Base-by-base conservation (phyloP, 352 stramenopile species). In the Phytopythium litorale region DNA sequence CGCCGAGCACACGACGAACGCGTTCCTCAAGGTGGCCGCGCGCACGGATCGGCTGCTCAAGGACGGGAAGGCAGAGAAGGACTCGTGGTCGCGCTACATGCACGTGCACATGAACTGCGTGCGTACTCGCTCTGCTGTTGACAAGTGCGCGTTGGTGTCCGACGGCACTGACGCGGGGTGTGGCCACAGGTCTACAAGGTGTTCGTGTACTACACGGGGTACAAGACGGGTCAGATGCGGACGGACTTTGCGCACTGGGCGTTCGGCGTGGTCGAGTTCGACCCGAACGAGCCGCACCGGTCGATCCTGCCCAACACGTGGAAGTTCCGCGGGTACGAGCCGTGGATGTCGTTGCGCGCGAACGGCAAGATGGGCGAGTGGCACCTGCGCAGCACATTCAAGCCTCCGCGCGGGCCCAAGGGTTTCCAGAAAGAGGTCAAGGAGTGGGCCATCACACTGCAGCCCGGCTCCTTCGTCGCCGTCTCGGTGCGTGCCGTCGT, bases 301-400 rank as follows among this genome's bases (percentile, higher is more conserved):
- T 67, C 63, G 49, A 82, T 94, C 38, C 43, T 94, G 42, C 85
- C 85, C 45, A 92, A 94, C 64, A 74, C 81, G 49, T 94, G 85
- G 85, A 78, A 76, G 21, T 92, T 94, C 62, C 70, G 81, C 48
- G 76, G 73, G 15, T 75, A 91, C 58, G 73, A 78, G 35, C 85
- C 85, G 12, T 94, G 85, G 85, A 5, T 82, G 37, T 63, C 63
- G 35, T 64, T 66, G 40, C 74, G 73, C 32, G 66, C 53, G n/a
- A 94, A 94, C 45, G 85, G 85, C 59, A 91, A 91, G 66, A 70
- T 79, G 37, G 85, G 85, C 32, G 83, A 94, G 60, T 94, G 85
- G 85, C 71, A 70, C 32, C 59, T 94, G 19, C 71, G 65, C 19
- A 74, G 80, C 13, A 75, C 67, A 55, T 90, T 90, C 61, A 76